Conservation (phyloP, 179 eudicot species). For the Pouteria campechiana region DNA sequence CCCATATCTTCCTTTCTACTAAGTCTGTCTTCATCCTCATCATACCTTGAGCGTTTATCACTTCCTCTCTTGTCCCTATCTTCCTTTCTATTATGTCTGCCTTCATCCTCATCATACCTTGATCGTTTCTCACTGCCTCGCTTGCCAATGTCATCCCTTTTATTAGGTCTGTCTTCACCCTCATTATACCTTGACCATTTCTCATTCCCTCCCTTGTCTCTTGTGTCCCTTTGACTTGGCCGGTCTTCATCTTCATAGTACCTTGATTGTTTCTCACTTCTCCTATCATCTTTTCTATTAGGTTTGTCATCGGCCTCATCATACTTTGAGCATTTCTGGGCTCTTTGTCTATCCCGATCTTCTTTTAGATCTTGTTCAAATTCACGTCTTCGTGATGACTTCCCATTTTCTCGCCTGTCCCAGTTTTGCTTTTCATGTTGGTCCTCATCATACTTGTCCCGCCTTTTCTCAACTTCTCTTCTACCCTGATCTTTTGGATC, state of each 20-base stretch:
- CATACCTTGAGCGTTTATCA: slow-evolving; percentile 5
- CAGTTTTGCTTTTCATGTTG: slow-evolving; percentile 12
- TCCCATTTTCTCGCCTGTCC: slow-evolving; percentile 18
- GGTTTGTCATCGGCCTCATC: too few species aligned
- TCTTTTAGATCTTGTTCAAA: slow-evolving; percentile 31
- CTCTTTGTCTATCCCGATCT: slow-evolving; percentile 31
- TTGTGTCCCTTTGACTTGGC: slow-evolving; percentile 28
- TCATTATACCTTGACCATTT: slow-evolving; percentile 2
- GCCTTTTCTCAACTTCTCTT: slow-evolving; percentile 22
- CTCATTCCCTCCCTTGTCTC: slow-evolving; percentile 9
- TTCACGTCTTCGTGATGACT: slow-evolving; percentile 26
- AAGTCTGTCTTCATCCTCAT: too few species aligned
- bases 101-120: slow-evolving; percentile 4
- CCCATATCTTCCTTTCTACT: too few species aligned
- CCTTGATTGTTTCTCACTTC: slow-evolving; percentile 30
- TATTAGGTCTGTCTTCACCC: slow-evolving; percentile 11
- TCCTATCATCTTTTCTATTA: slow-evolving; percentile 48
- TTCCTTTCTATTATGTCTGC: too few species aligned
- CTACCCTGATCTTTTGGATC: slow-evolving; percentile 17
- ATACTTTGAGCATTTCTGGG: too few species aligned
- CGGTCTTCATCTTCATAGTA: slow-evolving; percentile 18
- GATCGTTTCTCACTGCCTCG: slow-evolving; percentile 5
- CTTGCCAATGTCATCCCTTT: too few species aligned
- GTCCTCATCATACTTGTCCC: slow-evolving; percentile 13
- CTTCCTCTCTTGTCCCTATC: slow-evolving; percentile 2